Conservation (phyloP, 352 stramenopile genomes). For the Phytophthora colocasiae region DNA sequence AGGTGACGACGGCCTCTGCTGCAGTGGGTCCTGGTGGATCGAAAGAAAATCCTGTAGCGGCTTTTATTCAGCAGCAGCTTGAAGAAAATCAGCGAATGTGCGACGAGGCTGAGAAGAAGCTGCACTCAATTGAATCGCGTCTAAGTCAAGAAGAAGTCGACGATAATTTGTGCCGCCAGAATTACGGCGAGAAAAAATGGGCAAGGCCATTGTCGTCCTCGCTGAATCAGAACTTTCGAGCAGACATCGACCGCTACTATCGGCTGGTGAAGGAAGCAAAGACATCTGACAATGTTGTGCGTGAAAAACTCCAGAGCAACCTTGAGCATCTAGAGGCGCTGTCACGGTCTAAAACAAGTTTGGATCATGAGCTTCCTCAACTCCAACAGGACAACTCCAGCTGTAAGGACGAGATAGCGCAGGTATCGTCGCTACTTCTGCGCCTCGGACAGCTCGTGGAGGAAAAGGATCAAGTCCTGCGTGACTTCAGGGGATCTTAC, state of each 20-base stretch:
- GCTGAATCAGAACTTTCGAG: slow-evolving; percentile 65
- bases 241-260: slow-evolving; percentile 79
- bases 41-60: slow-evolving; percentile 39
- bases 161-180: slow-evolving; percentile 72
- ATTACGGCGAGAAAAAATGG: slow-evolving; percentile 72
- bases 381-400: slow-evolving; percentile 58
- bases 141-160: slow-evolving; percentile 69
- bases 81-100: slow-evolving; percentile 61
- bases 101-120: slow-evolving; percentile 62
- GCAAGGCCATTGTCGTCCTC: slow-evolving; percentile 53
- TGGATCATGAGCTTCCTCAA: slow-evolving; percentile 63
- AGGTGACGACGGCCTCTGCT: slow-evolving; percentile 33
- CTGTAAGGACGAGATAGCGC: slow-evolving; percentile 59
- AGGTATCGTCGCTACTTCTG: slow-evolving; percentile 61
- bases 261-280: slow-evolving; percentile 77
- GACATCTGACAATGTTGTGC: slow-evolving; percentile 70
- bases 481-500: slow-evolving; percentile 56
- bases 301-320: slow-evolving; percentile 51
- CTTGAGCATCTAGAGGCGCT: slow-evolving; percentile 48
- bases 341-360: slow-evolving; percentile 53
- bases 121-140: slow-evolving; percentile 59
- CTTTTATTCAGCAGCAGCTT: slow-evolving; percentile 57
- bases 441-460: slow-evolving; percentile 57
- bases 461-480: slow-evolving; percentile 67
- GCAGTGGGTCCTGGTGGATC: slow-evolving; percentile 25